Evolutionary conservation across 2,329 filamentous ascomycete species (phyloP).

Genomic region (Daldinia sp.): DNA sequence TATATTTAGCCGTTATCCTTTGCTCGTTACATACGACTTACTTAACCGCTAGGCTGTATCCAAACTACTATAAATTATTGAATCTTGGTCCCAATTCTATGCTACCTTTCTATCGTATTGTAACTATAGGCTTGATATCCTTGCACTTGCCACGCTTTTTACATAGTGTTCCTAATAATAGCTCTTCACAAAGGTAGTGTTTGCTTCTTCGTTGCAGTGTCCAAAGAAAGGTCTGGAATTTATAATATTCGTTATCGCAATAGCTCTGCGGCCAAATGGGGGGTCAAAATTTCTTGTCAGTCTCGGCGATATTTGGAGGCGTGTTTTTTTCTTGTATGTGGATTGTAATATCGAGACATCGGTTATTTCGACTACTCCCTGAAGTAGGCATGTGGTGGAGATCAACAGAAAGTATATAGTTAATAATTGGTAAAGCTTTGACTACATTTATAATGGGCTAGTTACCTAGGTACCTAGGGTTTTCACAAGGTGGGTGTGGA

Average conservation of each 20-base stretch:
- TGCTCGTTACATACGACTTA: background rate
- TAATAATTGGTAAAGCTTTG: background rate
- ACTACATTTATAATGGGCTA: too few relatives aligned
- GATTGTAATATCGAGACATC: background rate
- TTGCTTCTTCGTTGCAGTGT: background rate
- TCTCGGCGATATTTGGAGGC: background rate
- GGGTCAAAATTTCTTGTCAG: background rate
- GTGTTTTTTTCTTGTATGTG: background rate
- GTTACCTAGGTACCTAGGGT: too few relatives aligned
- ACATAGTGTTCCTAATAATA: background rate
- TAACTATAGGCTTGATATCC: background rate
- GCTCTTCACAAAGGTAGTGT: background rate
- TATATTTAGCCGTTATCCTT: constrained; percentile 11
- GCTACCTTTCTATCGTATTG: constrained; percentile 6
- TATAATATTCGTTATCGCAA: background rate
- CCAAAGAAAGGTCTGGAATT: background rate
- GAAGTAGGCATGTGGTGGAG: background rate
- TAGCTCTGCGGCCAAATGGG: background rate
- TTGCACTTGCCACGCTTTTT: background rate
- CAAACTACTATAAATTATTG: constrained; percentile 22
- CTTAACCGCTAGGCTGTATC: constrained; percentile 13
- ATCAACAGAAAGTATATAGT: background rate
- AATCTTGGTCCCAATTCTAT: constrained; percentile 19
- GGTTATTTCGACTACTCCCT: background rate
- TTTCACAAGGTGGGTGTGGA: background rate